Conservation (phyloP, 1,284 basidiomycete species). For the Pseudomicrostroma phylloplanum region DNA sequence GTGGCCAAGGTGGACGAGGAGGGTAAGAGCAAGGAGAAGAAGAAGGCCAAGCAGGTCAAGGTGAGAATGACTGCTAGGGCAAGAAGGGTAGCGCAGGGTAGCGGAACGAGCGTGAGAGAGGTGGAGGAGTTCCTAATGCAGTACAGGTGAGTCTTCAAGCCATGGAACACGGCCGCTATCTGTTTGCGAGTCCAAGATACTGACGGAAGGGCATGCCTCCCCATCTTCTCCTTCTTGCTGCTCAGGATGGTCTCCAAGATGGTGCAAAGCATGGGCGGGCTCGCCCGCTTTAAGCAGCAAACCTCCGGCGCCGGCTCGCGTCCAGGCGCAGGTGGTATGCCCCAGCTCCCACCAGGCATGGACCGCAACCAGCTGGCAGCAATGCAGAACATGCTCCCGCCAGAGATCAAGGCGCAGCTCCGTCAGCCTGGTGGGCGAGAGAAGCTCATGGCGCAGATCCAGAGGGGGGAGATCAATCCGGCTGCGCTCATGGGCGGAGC, state of each 20-base stretch:
- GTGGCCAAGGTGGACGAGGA: slow-evolving; percentile 22
- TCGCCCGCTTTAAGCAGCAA: slow-evolving; percentile 61
- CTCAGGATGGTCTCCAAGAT: slow-evolving; percentile 34
- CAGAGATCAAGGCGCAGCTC: slow-evolving; percentile 49
- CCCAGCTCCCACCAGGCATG: slow-evolving; percentile 45
- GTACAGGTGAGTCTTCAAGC: slow-evolving; percentile 89
- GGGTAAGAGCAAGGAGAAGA: slow-evolving; percentile 23
- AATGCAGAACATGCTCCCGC: slow-evolving; percentile 47
- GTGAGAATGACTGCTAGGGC: slow-evolving; percentile 46
- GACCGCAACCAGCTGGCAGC: slow-evolving; percentile 42
- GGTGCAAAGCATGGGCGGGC: slow-evolving; percentile 94
- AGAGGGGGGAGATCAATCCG: slow-evolving; percentile 15
- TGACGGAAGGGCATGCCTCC: background rate
- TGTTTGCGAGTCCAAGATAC: background rate
- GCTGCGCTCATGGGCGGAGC: slow-evolving; percentile 18
- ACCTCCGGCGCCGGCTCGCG: slow-evolving; percentile 33
- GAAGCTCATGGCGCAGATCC: slow-evolving; percentile 35
- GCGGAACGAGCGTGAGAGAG: slow-evolving; percentile 91
- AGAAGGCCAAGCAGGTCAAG: slow-evolving; percentile 31
- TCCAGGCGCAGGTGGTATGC: slow-evolving; percentile 29
- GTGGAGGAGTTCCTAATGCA: slow-evolving; percentile 93
- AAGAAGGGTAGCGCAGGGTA: slow-evolving; percentile 81
- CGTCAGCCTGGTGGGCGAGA: slow-evolving; percentile 48
- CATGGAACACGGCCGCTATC: background rate
- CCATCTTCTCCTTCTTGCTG: slow-evolving; percentile 54